Evolutionary conservation across 148 eudicot species (phyloP).

Genomic region (Salicornia ramosissima): DNA sequence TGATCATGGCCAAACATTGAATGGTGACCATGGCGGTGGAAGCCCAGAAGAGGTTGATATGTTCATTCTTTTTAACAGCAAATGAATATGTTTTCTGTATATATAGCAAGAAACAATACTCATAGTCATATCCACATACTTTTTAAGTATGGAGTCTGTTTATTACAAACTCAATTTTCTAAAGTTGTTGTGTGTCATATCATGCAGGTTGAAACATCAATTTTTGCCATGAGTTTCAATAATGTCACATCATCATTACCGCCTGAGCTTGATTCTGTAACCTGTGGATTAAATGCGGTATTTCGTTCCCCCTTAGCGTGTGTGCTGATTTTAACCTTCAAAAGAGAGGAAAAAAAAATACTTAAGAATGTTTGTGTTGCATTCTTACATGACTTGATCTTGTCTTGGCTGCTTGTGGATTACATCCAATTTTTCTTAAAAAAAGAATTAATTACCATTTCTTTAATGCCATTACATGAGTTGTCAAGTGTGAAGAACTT

Average conservation of each 20-base stretch:
- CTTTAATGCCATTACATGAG: background rate
- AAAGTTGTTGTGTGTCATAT: conserved; percentile 8
- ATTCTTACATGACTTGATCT: background rate
- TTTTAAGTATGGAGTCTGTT: background rate
- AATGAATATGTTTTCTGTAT: background rate
- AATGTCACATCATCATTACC: conserved; percentile 42
- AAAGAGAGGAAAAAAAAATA: background rate
- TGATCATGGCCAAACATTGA: conserved; percentile 96
- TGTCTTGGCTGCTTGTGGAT: too few relatives aligned
- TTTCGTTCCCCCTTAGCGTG: conserved; percentile 17
- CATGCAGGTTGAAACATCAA: conserved; percentile 91
- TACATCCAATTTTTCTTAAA: too few relatives aligned
- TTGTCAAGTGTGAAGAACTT: too few relatives aligned
- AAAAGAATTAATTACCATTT: too few relatives aligned
- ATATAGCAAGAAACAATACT: background rate
- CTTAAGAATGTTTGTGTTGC: background rate
- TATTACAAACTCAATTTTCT: background rate
- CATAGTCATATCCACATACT: background rate
- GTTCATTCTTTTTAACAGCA: conserved; percentile 12
- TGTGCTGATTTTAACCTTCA: background rate
- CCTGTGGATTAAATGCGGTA: conserved; percentile 74
- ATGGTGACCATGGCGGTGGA: conserved; percentile 99
- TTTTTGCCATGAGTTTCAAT: conserved; percentile 76
- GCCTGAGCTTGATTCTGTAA: conserved; percentile 48
- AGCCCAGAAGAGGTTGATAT: conserved; percentile 75